Conservation (phyloP, 2,329 filamentous ascomycete genomes). For the Botryotinia globosa region DNA sequence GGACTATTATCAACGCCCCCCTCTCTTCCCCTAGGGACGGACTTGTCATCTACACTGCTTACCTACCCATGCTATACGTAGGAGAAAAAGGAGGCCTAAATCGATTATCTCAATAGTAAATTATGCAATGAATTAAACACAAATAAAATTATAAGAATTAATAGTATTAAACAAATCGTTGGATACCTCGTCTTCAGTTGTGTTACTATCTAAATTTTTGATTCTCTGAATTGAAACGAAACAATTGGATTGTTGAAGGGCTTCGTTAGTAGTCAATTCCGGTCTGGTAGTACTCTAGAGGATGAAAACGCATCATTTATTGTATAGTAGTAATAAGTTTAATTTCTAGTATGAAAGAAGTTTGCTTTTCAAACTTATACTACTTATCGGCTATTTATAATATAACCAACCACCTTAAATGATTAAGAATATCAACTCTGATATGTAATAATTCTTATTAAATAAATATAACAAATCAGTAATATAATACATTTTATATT, state of each 20-base stretch:
- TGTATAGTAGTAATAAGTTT: neutral
- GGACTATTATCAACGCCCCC: neutral
- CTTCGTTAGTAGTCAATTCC: neutral
- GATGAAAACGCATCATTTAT: neutral
- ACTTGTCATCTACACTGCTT: neutral
- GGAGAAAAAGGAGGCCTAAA: constrained; percentile 35
- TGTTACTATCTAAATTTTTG: neutral
- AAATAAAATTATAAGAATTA: neutral
- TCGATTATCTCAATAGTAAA: too few relatives aligned
- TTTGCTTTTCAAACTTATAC: neutral
- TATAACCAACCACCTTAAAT: too few relatives aligned
- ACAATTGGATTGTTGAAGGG: constrained; percentile 10
- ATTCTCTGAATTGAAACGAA: constrained; percentile 18
- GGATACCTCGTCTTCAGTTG: neutral
- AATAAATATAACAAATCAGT: too few relatives aligned
- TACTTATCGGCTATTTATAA: too few relatives aligned
- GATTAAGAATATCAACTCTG: too few relatives aligned
- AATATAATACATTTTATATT: too few relatives aligned
- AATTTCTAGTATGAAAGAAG: neutral
- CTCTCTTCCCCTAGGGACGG: neutral
- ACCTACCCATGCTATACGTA: constrained; percentile 12
- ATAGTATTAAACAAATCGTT: neutral
- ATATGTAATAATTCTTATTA: too few relatives aligned
- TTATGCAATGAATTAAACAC: neutral
- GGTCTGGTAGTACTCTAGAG: neutral